Evolutionary conservation across 2,329 filamentous ascomycete species (phyloP).

Genomic region (Pseudocercospora macadamiae): DNA sequence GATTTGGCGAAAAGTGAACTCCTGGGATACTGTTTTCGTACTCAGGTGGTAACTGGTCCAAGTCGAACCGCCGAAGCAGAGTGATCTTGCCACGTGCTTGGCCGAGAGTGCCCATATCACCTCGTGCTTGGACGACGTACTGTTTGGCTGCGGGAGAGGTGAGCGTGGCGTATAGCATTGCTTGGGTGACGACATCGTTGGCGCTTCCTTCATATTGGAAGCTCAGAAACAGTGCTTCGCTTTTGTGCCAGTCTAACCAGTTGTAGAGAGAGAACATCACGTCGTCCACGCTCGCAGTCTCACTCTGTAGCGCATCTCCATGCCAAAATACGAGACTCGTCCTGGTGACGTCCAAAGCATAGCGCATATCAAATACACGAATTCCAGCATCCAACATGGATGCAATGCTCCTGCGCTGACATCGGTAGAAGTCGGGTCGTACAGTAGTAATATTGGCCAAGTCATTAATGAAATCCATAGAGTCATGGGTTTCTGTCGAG

Average conservation of each 20-base stretch:
- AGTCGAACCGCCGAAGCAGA: conserved; percentile 52
- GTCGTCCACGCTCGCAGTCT: conserved; percentile 49
- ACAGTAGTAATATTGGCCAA: conserved; percentile 41
- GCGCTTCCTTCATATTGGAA: conserved; percentile 50
- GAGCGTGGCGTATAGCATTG: conserved; percentile 43
- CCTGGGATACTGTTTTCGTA: conserved; percentile 48
- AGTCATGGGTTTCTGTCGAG: conserved; percentile 46
- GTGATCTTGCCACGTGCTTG: conserved; percentile 45
- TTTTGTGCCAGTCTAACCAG: conserved; percentile 53
- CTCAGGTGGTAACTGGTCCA: conserved; percentile 41
- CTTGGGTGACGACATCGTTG: conserved; percentile 44
- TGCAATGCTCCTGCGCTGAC: conserved; percentile 46
- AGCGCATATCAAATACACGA: conserved; percentile 56
- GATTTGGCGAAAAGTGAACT: conserved; percentile 49
- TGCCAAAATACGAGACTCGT: conserved; percentile 55
- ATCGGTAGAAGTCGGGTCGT: conserved; percentile 46
- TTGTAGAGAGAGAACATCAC: conserved; percentile 53
- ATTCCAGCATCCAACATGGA: conserved; percentile 51
- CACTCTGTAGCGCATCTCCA: conserved; percentile 48
- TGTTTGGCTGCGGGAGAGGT: conserved; percentile 43
- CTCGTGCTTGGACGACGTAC: conserved; percentile 46
- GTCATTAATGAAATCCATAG: conserved; percentile 44
- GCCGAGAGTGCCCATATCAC: conserved; percentile 42
- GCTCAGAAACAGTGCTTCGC: conserved; percentile 52
- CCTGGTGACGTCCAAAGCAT: conserved; percentile 52